phyloP scores from a whole-genome alignment of 805 yeast species.

The Wickerhamiella galacta region DNA sequence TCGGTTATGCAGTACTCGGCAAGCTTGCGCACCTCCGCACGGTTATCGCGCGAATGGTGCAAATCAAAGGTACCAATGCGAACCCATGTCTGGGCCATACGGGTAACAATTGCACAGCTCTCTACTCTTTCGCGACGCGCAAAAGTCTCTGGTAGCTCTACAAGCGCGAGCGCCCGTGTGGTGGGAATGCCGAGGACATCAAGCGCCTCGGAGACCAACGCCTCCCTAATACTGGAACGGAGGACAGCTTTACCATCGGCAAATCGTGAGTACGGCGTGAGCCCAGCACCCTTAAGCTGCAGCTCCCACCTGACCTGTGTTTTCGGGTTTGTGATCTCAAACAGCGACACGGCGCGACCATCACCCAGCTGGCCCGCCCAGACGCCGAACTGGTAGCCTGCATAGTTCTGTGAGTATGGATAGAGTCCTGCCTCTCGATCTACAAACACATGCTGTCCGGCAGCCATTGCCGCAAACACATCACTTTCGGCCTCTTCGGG shows the following conservation, averaged over 20 bases:
- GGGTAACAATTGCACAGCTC: constrained; percentile 65
- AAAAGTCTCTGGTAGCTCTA: constrained; percentile 52
- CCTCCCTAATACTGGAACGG: constrained; percentile 77
- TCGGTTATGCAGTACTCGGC: constrained; percentile 60
- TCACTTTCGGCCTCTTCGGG: constrained; percentile 26
- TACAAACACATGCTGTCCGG: constrained; percentile 38
- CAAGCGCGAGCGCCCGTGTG: constrained; percentile 63
- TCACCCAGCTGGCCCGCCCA: constrained; percentile 97
- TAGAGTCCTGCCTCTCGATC: constrained; percentile 28
- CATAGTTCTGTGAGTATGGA: constrained; percentile 85
- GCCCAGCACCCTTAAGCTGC: constrained; percentile 84
- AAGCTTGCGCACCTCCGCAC: constrained; percentile 41
- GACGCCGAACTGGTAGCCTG: constrained; percentile 91
- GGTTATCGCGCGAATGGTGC: constrained; percentile 55
- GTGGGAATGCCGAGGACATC: constrained; percentile 73
- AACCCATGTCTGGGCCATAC: constrained; percentile 78
- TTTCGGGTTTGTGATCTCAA: constrained; percentile 39
- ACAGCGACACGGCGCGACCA: constrained; percentile 74
- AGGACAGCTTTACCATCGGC: constrained; percentile 94
- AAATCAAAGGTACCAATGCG: constrained; percentile 80
- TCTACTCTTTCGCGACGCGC: constrained; percentile 64
- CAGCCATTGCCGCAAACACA: constrained; percentile 35
- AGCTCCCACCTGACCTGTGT: constrained; percentile 37
- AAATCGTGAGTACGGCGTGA: constrained; percentile 82
- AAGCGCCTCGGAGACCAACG: constrained; percentile 66